Evolutionary conservation across 2,329 filamentous ascomycete genomes (phyloP).

Genomic region (Alternaria incomplexa): DNA sequence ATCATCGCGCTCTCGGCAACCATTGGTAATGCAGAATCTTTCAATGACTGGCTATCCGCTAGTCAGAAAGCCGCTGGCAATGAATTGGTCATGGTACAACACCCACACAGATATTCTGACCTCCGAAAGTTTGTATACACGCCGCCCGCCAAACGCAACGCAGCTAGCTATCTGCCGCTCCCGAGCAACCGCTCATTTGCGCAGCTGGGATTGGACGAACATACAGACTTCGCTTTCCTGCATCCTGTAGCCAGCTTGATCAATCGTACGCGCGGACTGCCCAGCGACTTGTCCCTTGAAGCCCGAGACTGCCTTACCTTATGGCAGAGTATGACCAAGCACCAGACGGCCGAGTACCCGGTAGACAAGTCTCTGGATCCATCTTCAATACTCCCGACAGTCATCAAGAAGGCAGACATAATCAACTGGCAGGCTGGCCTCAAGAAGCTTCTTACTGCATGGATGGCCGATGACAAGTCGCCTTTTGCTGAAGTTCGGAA

Average conservation of each 20-base stretch:
- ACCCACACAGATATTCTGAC: slow-evolving; percentile 75
- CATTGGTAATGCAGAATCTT: slow-evolving; percentile 75
- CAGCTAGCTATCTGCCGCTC: slow-evolving; percentile 60
- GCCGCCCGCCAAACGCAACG: slow-evolving; percentile 48
- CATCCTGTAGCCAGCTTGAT: slow-evolving; percentile 71
- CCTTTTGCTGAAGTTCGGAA: slow-evolving; percentile 60
- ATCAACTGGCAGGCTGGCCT: slow-evolving; percentile 68
- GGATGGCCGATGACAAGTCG: slow-evolving; percentile 64
- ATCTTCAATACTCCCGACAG: slow-evolving; percentile 54
- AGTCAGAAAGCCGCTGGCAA: slow-evolving; percentile 69
- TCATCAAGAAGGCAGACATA: slow-evolving; percentile 70
- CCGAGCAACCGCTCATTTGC: slow-evolving; percentile 38
- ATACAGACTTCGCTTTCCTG: slow-evolving; percentile 62
- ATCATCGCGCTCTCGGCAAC: slow-evolving; percentile 82
- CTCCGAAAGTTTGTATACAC: slow-evolving; percentile 75
- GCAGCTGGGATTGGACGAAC: slow-evolving; percentile 57
- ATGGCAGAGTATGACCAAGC: slow-evolving; percentile 68
- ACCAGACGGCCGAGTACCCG: slow-evolving; percentile 59
- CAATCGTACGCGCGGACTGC: slow-evolving; percentile 66
- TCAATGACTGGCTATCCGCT: slow-evolving; percentile 69
- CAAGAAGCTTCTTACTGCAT: slow-evolving; percentile 64
- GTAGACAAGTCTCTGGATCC: slow-evolving; percentile 61
- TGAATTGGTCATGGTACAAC: slow-evolving; percentile 71
- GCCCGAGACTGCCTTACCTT: slow-evolving; percentile 72
- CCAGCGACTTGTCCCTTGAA: slow-evolving; percentile 72